Percentiles rank a stretch among this genome's conserved stretches.
Evolutionary conservation across 495 filamentous ascomycete species (phyloP).

Genomic region (Pyronema omphalodes): DNA sequence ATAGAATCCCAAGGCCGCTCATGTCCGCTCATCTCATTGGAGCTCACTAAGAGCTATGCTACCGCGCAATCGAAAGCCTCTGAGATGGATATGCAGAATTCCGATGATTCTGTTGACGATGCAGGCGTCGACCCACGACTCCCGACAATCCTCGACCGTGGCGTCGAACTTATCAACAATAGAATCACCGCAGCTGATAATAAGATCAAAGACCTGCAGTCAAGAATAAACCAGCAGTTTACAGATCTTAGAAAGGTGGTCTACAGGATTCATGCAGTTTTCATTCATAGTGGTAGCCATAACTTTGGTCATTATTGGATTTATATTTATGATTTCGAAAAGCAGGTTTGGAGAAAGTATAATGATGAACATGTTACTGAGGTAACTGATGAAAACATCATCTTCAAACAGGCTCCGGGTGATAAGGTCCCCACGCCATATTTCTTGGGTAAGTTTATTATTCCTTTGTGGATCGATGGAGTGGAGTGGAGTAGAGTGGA

Average conservation of each 20-base stretch:
- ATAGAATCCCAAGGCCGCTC: constrained; percentile 19
- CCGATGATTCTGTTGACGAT: no score
- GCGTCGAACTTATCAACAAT: constrained; percentile 19
- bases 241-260: constrained; percentile 36
- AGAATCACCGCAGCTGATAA: constrained; percentile 18
- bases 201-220: constrained; percentile 32
- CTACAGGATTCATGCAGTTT: constrained; percentile 80
- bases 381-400: constrained; percentile 39
- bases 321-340: constrained; percentile 77
- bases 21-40: no score
- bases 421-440: constrained; percentile 58
- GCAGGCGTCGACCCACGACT: no score
- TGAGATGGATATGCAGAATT: no score
- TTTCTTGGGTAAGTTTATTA: constrained; percentile 39
- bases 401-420: constrained; percentile 45
- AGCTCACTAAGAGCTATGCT: constrained; percentile 13
- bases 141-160: background rate
- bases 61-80: no score
- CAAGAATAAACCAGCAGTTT: constrained; percentile 45
- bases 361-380: constrained; percentile 72
- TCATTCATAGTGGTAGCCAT: constrained; percentile 62
- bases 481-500: background rate
- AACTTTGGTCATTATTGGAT: constrained; percentile 88
- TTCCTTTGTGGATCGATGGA: background rate
- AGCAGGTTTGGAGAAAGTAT: constrained; percentile 74